phyloP scores from a whole-genome alignment of 1,284 basidiomycete species.

The Fomitiporia mediterranea region DNA sequence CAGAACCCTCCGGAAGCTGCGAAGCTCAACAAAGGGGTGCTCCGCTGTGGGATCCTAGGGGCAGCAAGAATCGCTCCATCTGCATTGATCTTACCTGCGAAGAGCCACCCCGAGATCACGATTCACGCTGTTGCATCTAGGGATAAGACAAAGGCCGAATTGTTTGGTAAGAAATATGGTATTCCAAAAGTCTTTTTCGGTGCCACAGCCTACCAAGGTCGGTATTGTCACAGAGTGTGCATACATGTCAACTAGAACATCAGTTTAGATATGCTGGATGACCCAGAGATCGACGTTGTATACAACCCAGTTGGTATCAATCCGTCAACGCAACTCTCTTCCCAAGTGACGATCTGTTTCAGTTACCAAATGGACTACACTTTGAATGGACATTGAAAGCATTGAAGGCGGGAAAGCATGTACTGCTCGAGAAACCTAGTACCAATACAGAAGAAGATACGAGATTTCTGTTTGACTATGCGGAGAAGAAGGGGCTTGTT shows the following conservation, averaged over 20 bases:
- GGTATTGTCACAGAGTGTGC: not conserved
- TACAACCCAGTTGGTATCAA: conserved; percentile 23
- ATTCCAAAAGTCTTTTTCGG: conserved; percentile 28
- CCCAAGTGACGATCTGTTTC: not conserved
- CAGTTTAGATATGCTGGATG: conserved; percentile 27
- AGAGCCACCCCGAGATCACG: conserved; percentile 28
- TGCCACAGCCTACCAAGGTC: conserved; percentile 25
- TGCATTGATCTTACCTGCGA: conserved; percentile 28
- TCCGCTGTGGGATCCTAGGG: conserved; percentile 31
- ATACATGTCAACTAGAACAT: too few species aligned
- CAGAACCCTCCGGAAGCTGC: conserved; percentile 10
- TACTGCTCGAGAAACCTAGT: conserved; percentile 31
- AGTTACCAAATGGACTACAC: conserved; percentile 31
- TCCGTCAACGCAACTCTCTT: too few species aligned
- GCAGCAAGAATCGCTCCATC: conserved; percentile 31
- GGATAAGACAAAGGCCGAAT: conserved; percentile 26
- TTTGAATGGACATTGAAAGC: conserved; percentile 32
- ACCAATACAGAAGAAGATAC: conserved; percentile 28
- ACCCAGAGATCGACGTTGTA: conserved; percentile 27
- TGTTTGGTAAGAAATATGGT: conserved; percentile 29
- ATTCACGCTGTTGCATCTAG: conserved; percentile 31
- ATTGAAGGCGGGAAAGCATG: conserved; percentile 31
- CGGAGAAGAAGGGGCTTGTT: conserved; percentile 47
- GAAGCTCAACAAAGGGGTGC: conserved; percentile 15
- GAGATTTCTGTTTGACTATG: conserved; percentile 29